Conservation (phyloP, 2,329 filamentous ascomycete genomes). For the Exophiala calicioides region DNA sequence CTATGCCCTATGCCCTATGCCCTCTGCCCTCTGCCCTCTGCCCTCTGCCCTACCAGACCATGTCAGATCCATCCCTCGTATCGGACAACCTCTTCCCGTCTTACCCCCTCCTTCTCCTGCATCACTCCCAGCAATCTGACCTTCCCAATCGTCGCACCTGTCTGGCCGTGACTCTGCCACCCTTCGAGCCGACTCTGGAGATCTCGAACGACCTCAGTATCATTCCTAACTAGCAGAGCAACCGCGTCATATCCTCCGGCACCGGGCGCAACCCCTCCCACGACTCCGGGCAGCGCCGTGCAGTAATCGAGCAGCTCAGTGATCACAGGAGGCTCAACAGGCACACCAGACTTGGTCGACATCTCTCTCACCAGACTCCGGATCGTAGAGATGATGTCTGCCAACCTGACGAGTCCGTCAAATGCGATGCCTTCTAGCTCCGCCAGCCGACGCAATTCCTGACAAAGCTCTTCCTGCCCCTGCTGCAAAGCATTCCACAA, state of each 20-base stretch:
- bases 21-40: no score
- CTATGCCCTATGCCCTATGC: no score
- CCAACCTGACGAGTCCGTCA: slow-evolving; percentile 55
- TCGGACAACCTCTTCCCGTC: slow-evolving; percentile 41
- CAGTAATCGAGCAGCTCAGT: slow-evolving; percentile 80
- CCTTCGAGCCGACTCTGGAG: slow-evolving; percentile 63
- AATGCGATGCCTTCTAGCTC: slow-evolving; percentile 46
- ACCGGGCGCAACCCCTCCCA: slow-evolving; percentile 89
- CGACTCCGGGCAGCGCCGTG: slow-evolving; percentile 70
- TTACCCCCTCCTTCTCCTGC: slow-evolving; percentile 49
- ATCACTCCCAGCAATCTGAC: slow-evolving; percentile 47
- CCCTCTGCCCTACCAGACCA: neutral
- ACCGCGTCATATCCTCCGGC: slow-evolving; percentile 93
- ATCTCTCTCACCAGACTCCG: slow-evolving; percentile 70
- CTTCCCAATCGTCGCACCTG: slow-evolving; percentile 48
- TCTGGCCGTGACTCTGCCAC: slow-evolving; percentile 59
- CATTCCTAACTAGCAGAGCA: slow-evolving; percentile 75
- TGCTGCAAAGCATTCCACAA: slow-evolving; percentile 76
- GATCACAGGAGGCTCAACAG: slow-evolving; percentile 86
- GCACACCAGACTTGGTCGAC: slow-evolving; percentile 72
- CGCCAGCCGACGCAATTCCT: slow-evolving; percentile 59
- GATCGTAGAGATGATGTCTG: slow-evolving; percentile 53
- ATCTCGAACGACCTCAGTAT: slow-evolving; percentile 60
- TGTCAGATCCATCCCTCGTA: slow-evolving; percentile 42
- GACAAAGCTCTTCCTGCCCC: slow-evolving; percentile 70